Base-by-base conservation (phyloP, 116 monocot genomes). In the Cymodocea nodosa region DNA sequence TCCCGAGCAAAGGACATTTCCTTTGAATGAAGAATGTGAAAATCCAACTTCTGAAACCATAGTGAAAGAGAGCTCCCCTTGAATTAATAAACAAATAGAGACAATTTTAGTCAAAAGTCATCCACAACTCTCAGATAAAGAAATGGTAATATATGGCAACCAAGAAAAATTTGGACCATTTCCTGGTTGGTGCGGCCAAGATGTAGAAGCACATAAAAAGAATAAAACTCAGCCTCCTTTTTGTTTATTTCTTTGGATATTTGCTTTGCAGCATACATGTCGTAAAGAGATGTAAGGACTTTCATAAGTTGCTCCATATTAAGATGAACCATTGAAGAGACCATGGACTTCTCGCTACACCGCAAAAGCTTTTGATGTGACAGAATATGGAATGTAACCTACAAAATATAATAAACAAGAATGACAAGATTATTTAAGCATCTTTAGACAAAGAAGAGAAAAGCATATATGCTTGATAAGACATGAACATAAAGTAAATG, bases 251-350 rank as follows among this genome's bases (percentile, higher is more conserved):
- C 66, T 6, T 77, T 68, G 52, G 72, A 70, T 25, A 44, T 77
- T 71, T 65, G 70, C 73, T 79, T 84, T 25, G 69, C 48, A 74
- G 59, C 51, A 83, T 98, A 98, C 59, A 89, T 68, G 68, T 89
- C 76, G 70, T 80, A 84, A 50, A 98, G 84, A 20, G 89, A 82
- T 39, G 80, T 66, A 35, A 92, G 82, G 51, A 81, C 82, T 75
- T 98, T 98, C 24, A 75, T 76, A 56, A 98, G 80, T 68, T 98
- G 98, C 67, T 98, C 98, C 89, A 84, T 73, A 77, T 98, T 98
- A 36, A 98, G 89, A 66, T 92, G 74, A 79, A 70, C 71, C 65
- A 86, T 68, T 37, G 98, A 92, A 39, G 89, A 81, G 62, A 70
- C 44, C 58, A 79, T 82, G 30, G 77, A 56, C 52, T 79, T 79